Evolutionary conservation across 2,329 filamentous ascomycete species (phyloP).

Genomic region (Rutstroemia sp.): DNA sequence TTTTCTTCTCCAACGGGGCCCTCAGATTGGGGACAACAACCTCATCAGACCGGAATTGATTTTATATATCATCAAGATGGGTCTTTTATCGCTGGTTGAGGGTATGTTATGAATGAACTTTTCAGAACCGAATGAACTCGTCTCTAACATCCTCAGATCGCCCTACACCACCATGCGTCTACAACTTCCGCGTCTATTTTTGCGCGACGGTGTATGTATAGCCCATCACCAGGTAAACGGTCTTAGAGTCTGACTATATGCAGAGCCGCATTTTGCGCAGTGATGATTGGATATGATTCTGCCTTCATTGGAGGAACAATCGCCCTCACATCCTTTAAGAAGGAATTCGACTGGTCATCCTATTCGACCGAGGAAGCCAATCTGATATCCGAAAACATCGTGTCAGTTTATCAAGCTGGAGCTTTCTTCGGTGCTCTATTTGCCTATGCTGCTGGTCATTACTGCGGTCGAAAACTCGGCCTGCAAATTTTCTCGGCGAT

Average conservation of each 20-base stretch:
- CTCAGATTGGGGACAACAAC: neutral
- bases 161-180: constrained; percentile 22
- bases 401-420: constrained; percentile 25
- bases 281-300: constrained; percentile 33
- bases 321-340: constrained; percentile 19
- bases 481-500: constrained; percentile 53
- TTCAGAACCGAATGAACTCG: constrained; percentile 37
- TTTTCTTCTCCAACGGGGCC: neutral
- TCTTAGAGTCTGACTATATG: neutral
- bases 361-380: constrained; percentile 13
- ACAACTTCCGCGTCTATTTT: constrained; percentile 21
- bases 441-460: constrained; percentile 4
- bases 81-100: constrained; percentile 43
- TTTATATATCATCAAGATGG: constrained; percentile 16
- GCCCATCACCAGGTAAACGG: constrained; percentile 8
- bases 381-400: constrained; percentile 21
- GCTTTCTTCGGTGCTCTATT: constrained; percentile 18
- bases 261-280: constrained; percentile 48
- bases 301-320: constrained; percentile 23
- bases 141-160: constrained; percentile 28
- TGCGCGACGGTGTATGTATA: constrained; percentile 16
- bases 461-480: constrained; percentile 30
- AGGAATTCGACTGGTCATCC: constrained; percentile 20
- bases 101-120: constrained; percentile 35
- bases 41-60: neutral